These are phyloP conservation scores for Diaporthe sp. DNA, from an alignment of 2,329 filamentous ascomycete genomes.

Conservation along the genomic window DNA sequence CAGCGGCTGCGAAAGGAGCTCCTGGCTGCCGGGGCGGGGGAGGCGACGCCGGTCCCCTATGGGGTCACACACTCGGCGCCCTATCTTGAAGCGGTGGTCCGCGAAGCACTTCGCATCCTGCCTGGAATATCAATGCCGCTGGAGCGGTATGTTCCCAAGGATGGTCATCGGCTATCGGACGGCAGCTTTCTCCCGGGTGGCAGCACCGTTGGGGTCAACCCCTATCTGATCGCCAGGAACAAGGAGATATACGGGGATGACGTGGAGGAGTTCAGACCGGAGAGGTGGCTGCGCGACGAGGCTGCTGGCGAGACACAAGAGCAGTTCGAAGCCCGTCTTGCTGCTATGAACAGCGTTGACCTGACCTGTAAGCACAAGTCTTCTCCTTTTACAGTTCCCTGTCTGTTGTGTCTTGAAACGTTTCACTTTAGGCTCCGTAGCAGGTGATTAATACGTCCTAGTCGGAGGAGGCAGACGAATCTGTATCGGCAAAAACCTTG, in stretches of 20 bases:
- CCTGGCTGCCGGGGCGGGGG: constrained; percentile 47
- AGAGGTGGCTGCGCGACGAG: constrained; percentile 71
- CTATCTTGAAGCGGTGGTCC: constrained; percentile 55
- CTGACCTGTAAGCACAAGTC: constrained; percentile 63
- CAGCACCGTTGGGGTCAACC: constrained; percentile 80
- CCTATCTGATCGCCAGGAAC: constrained; percentile 81
- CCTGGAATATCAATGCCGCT: constrained; percentile 50
- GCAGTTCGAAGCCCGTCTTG: constrained; percentile 66
- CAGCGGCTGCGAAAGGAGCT: constrained; percentile 52
- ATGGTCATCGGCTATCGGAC: constrained; percentile 48
- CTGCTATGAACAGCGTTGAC: constrained; percentile 77
- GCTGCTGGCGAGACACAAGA: constrained; percentile 53
- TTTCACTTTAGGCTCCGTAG: too few relatives aligned
- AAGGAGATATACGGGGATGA: constrained; percentile 73
- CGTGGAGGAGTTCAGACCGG: constrained; percentile 75
- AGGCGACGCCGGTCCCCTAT: constrained; percentile 44
- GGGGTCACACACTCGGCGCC: constrained; percentile 46
- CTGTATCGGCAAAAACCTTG: constrained; percentile 78
- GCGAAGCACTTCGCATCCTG: constrained; percentile 56
- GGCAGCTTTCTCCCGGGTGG: constrained; percentile 75
- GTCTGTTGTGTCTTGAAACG: too few relatives aligned
- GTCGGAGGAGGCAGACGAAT: constrained; percentile 78
- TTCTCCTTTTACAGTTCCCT: too few relatives aligned
- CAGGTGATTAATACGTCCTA: too few relatives aligned
- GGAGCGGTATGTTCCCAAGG: constrained; percentile 45